Percentiles rank a stretch among this genome's conserved stretches.
These are phyloP conservation scores for Apiospora marii DNA, from an alignment of 2,329 filamentous ascomycete species.

Conservation along the genomic window DNA sequence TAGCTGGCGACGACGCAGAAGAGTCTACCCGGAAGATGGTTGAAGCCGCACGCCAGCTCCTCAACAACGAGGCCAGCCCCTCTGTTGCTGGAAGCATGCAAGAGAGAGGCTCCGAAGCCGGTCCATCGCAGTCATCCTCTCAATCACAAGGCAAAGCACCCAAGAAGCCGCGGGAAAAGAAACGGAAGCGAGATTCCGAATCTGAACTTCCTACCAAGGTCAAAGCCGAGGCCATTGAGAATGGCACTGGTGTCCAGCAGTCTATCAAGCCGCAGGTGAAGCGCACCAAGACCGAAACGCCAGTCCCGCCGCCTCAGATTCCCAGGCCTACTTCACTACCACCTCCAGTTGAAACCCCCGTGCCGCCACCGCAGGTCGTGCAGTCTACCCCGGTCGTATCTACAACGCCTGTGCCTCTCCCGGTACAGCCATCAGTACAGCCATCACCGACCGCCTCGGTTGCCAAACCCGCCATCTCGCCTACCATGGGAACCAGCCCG, in stretches of 20 bases:
- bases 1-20: conserved; percentile 69
- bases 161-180: conserved; percentile 44
- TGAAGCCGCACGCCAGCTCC: conserved; percentile 55
- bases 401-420: conserved; percentile 44
- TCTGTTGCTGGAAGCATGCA: conserved; percentile 39
- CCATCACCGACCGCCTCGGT: conserved; percentile 21
- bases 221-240: conserved; percentile 40
- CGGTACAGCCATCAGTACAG: conserved; percentile 32
- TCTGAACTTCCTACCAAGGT: conserved; percentile 42
- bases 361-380: conserved; percentile 42
- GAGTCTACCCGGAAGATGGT: conserved; percentile 62
- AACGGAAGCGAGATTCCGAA: conserved; percentile 55
- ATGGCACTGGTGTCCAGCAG: not conserved
- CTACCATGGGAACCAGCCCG: conserved; percentile 26
- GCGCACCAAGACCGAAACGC: conserved; percentile 65
- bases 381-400: conserved; percentile 39
- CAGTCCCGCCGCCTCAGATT: conserved; percentile 55
- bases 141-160: conserved; percentile 36
- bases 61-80: conserved; percentile 45
- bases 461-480: conserved; percentile 24
- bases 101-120: conserved; percentile 42
- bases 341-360: conserved; percentile 42
- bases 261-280: conserved; percentile 52
- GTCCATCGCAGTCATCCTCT: conserved; percentile 30
- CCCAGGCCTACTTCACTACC: conserved; percentile 43